Conservation (phyloP, 2,329 filamentous ascomycete genomes). For the Sordariomycetes sp. region DNA sequence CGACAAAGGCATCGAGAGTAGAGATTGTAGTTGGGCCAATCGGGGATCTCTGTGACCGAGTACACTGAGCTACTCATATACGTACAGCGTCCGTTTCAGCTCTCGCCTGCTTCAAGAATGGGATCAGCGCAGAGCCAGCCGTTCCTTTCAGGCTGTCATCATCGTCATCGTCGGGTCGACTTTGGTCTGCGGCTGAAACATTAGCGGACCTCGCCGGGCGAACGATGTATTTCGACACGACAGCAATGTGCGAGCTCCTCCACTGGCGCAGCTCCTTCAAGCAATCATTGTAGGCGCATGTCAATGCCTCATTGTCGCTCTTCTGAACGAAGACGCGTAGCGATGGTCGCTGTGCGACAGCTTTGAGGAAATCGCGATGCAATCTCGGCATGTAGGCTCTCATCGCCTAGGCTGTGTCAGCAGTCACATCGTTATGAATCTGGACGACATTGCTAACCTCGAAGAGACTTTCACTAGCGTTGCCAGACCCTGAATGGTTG, state of each 20-base stretch:
- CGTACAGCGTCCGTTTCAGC: constrained; percentile 5
- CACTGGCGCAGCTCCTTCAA: constrained; percentile 7
- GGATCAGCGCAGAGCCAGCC: constrained; percentile 7
- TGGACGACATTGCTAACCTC: constrained; percentile 3
- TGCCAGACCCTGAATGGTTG: constrained; percentile 4
- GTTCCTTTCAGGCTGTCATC: constrained; percentile 5
- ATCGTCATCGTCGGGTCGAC: neutral
- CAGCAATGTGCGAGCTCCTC: constrained; percentile 9
- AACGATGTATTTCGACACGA: constrained; percentile 11
- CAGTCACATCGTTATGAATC: constrained; percentile 4
- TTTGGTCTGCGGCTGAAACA: neutral
- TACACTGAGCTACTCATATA: too few relatives aligned
- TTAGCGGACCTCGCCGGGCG: constrained; percentile 5
- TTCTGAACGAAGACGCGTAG: constrained; percentile 7
- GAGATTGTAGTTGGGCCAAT: too few relatives aligned
- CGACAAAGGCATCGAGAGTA: too few relatives aligned
- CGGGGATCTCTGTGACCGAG: too few relatives aligned
- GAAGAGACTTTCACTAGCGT: constrained; percentile 5
- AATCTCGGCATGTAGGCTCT: constrained; percentile 10
- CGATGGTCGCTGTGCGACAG: constrained; percentile 4
- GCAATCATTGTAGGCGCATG: constrained; percentile 7
- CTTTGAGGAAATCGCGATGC: constrained; percentile 8
- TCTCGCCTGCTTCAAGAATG: constrained; percentile 7
- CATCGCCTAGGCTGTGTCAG: constrained; percentile 2
- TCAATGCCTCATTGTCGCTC: constrained; percentile 3